Percentiles rank a stretch among this genome's conserved stretches.
Conservation (phyloP, 73 alveolate species). For the Tetrahymena elliotti region DNA sequence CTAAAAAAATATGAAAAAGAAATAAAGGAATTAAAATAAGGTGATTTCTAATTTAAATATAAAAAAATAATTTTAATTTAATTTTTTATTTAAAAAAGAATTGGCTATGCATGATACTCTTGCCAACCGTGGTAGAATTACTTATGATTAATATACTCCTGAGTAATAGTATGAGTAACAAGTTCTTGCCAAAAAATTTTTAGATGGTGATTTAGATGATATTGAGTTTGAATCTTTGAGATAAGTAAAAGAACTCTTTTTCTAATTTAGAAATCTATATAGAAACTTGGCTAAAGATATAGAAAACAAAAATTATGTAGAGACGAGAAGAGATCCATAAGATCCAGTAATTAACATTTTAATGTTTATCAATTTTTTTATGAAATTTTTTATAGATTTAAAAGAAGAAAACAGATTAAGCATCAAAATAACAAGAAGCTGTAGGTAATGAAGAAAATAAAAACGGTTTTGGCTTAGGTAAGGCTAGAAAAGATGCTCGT, state of each 20-base stretch:
- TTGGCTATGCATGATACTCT: conserved; percentile 99
- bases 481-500: conserved; percentile 67
- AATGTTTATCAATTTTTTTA: not conserved
- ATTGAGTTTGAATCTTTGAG: conserved; percentile 79
- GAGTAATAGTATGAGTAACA: conserved; percentile 64
- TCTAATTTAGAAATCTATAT: conserved; percentile 78
- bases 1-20: conserved; percentile 92
- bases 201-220: conserved; percentile 86
- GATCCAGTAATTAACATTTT: not conserved
- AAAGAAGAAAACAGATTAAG: conserved; percentile 44
- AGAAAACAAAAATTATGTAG: conserved; percentile 44
- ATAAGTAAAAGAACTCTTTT: conserved; percentile 88
- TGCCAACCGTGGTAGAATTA: conserved; percentile 91
- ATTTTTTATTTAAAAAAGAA: conserved; percentile 39
- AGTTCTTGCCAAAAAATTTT: conserved; percentile 63
- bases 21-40: conserved; percentile 91
- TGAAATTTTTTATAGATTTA: conserved; percentile 7
- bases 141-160: conserved; percentile 96
- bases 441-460: conserved; percentile 69
- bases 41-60: not conserved
- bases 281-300: conserved; percentile 65
- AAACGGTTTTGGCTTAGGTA: conserved; percentile 72
- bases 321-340: conserved; percentile 40
- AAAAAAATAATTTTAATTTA: no score
- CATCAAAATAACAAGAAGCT: conserved; percentile 46